phyloP scores from a whole-genome alignment of 768 basidiomycete species.

The Boletus sp. region DNA sequence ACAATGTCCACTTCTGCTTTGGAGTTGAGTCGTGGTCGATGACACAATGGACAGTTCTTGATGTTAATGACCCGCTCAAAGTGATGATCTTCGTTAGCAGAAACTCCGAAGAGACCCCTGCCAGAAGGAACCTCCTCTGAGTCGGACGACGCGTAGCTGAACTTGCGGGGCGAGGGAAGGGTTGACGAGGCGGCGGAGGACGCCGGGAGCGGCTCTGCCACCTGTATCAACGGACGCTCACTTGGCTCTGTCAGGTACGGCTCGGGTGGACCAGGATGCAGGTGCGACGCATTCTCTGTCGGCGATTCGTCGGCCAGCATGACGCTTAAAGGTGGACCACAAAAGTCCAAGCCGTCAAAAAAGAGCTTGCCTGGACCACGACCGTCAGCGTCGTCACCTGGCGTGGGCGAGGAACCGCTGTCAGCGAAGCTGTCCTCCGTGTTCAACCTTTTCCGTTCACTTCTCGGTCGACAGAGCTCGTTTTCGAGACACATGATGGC shows the following conservation, averaged over 20 bases:
- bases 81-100: slow-evolving; percentile 32
- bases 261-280: slow-evolving; percentile 13
- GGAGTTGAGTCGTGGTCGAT: slow-evolving; percentile 77
- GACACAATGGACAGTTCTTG: slow-evolving; percentile 91
- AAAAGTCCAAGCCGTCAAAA: slow-evolving; percentile 61
- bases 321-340: slow-evolving; percentile 45
- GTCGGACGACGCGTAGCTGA: slow-evolving; percentile 46
- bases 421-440: slow-evolving; percentile 42
- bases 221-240: slow-evolving; percentile 42
- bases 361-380: slow-evolving; percentile 37
- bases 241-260: slow-evolving; percentile 44
- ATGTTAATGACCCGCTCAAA: slow-evolving; percentile 93
- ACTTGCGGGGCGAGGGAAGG: slow-evolving; percentile 25
- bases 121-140: slow-evolving; percentile 38
- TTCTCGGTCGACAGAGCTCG: slow-evolving; percentile 70
- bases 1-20: slow-evolving; percentile 94
- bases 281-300: slow-evolving; percentile 17
- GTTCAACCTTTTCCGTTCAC: slow-evolving; percentile 69
- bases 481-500: slow-evolving; percentile 82
- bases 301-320: slow-evolving; percentile 31
- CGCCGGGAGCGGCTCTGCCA: slow-evolving; percentile 28
- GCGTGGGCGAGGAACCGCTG: slow-evolving; percentile 54
- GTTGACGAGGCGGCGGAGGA: slow-evolving; percentile 9
- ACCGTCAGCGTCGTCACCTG: slow-evolving; percentile 37
- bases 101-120: slow-evolving; percentile 1